These are phyloP conservation scores for Leptographium procerum DNA, from an alignment of 2,329 filamentous ascomycete genomes.

Conservation along the genomic window DNA sequence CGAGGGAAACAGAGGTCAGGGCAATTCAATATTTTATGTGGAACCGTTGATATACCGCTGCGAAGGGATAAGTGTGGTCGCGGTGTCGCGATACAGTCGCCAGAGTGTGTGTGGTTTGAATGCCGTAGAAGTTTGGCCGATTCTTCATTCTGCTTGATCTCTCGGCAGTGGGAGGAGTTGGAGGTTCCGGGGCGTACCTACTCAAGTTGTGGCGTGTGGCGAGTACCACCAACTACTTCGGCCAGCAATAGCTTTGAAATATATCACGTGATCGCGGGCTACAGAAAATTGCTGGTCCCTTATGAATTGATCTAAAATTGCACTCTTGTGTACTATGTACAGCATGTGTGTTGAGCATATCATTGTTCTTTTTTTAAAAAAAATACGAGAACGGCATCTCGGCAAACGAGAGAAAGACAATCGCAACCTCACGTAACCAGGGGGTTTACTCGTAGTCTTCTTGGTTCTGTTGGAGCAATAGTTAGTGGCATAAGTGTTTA, in stretches of 20 bases:
- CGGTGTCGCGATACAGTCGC: background rate
- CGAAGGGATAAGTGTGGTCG: background rate
- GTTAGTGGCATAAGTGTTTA: too few relatives aligned
- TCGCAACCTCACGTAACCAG: too few relatives aligned
- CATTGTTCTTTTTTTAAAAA: too few relatives aligned
- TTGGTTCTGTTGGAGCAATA: too few relatives aligned
- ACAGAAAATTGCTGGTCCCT: too few relatives aligned
- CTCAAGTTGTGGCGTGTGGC: conserved; percentile 6
- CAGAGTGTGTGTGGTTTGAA: background rate
- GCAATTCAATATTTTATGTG: background rate
- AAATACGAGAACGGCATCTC: too few relatives aligned
- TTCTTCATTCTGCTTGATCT: conserved; percentile 8
- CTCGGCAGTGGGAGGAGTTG: conserved; percentile 10
- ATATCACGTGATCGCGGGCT: background rate
- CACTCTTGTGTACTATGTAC: background rate
- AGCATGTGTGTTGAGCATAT: too few relatives aligned
- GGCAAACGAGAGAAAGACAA: too few relatives aligned
- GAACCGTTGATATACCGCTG: background rate
- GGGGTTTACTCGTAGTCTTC: too few relatives aligned
- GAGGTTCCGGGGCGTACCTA: conserved; percentile 14
- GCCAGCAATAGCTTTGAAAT: background rate
- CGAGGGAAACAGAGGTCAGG: background rate
- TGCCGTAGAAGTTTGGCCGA: conserved; percentile 8
- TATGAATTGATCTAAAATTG: background rate
- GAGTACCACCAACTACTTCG: conserved; percentile 12